Evolutionary conservation across 768 basidiomycete genomes (phyloP), one percentile per base, ranked within the genome.

Genomic region (Boletus pseudopeckii): DNA sequence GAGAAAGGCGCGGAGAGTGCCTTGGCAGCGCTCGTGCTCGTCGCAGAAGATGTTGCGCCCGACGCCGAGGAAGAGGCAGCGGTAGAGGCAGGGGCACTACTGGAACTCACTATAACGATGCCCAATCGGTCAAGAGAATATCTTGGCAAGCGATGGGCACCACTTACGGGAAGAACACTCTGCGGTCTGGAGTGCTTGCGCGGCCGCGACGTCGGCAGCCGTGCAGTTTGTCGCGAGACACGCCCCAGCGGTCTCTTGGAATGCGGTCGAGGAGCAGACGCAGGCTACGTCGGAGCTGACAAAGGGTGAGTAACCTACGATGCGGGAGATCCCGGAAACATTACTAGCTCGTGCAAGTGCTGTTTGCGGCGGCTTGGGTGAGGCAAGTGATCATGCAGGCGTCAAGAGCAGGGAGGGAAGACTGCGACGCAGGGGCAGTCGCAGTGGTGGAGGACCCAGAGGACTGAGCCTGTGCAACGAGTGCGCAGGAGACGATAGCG

Each of bases 201-300:
- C 79, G 1, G 69, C n/a, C 1, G 47, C 7, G 1, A 60, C 2
- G 10, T 79, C 79, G 0, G 50, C 45, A 0, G 65, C 0, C 0
- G 72, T 61, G 54, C 79, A 80, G 38, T 60, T 70, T 1, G 55
- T n/a, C 20, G 28, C 1, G 20, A 80, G 64, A 58, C 79, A 80
- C 7, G 28, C 1, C 0, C 1, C 8, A 3, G 72, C 73, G 1
- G 64, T 63, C 4, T 1, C 0, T 52, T 78, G 76, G 75, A 76
- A 80, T 2, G 54, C 41, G 1, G 48, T 10, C 46, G 68, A 74
- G 3, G 69, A 60, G 65, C 79, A 80, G 20, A 76, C 57, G 48
- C 79, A 80, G 0, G 52, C 0, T n/a, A 74, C 0, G 60, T 80
- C 61, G 13, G 74, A 62, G 61, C 79, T 80, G 30, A 44, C 11